Percentiles rank a stretch among this genome's conserved stretches.
Evolutionary conservation across 768 basidiomycete species (phyloP).

Genomic region (Russula vinacea): DNA sequence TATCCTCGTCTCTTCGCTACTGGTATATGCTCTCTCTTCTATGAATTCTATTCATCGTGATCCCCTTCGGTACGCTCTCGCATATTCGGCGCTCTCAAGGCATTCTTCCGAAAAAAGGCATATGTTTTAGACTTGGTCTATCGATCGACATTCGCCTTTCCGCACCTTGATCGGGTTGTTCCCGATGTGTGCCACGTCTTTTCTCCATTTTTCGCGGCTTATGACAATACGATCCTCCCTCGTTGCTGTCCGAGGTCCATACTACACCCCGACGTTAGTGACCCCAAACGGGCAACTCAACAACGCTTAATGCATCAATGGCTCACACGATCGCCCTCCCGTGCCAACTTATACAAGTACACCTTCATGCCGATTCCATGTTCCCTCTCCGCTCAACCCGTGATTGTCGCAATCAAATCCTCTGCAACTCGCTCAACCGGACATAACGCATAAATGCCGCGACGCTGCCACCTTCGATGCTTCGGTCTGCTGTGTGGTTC

Average conservation of each 20-base stretch:
- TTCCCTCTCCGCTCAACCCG: not conserved
- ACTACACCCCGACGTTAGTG: not conserved
- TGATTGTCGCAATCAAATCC: not conserved
- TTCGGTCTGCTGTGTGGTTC: not conserved
- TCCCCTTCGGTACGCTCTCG: not conserved
- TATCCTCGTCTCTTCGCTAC: not conserved
- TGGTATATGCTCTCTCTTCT: not conserved
- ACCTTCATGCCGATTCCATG: slow-evolving; percentile 5
- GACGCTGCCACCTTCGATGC: slow-evolving; percentile 5
- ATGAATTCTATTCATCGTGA: not conserved
- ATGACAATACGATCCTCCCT: slow-evolving; percentile 7
- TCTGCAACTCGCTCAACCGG: not conserved
- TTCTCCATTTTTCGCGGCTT: slow-evolving; percentile 17
- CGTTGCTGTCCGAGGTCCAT: slow-evolving; percentile 3
- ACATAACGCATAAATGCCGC: slow-evolving; percentile 11
- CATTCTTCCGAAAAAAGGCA: not conserved
- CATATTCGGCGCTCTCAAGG: not conserved
- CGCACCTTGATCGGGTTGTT: slow-evolving; percentile 13
- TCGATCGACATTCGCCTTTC: not conserved
- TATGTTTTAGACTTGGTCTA: not conserved
- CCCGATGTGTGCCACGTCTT: slow-evolving; percentile 8
- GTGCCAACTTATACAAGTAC: not conserved
- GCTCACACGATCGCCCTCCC: not conserved
- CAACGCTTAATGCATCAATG: not conserved
- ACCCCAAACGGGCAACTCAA: not conserved